These are phyloP conservation scores for Setaria italica DNA, from an alignment of 202 grass and related monocot species.

Conservation along the genomic window DNA sequence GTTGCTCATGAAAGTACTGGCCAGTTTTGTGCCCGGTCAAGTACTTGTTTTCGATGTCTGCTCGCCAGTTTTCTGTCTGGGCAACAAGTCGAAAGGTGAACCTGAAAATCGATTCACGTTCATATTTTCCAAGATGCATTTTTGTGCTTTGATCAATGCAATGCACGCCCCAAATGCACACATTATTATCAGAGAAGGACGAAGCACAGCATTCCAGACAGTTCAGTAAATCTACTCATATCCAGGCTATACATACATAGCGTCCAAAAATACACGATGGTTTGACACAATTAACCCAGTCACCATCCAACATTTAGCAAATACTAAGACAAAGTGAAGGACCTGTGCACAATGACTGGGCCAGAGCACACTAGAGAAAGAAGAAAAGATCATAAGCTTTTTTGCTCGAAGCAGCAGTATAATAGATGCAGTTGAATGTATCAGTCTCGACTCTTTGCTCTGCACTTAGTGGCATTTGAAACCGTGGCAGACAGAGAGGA, in stretches of 20 bases:
- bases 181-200: background rate
- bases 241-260: conserved; percentile 58
- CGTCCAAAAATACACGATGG: conserved; percentile 50
- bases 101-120: background rate
- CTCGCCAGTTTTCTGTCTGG: too few species aligned
- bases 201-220: background rate
- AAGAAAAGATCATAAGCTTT: conserved; percentile 21
- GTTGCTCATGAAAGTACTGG: too few species aligned
- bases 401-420: conserved; percentile 42
- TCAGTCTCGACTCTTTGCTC: background rate
- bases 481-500: conserved; percentile 89
- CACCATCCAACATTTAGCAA: conserved; percentile 28
- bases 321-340: conserved; percentile 15
- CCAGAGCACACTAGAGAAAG: conserved; percentile 37
- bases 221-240: conserved; percentile 53
- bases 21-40: too few species aligned
- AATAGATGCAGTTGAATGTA: conserved; percentile 48
- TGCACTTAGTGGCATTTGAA: conserved; percentile 74
- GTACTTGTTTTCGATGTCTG: too few species aligned
- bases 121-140: background rate
- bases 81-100: too few species aligned
- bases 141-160: background rate
- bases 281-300: conserved; percentile 23
- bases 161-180: background rate
- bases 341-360: background rate